Base-by-base conservation (phyloP, 176 grass and related monocot genomes). In the Phoenix dactylifera region DNA sequence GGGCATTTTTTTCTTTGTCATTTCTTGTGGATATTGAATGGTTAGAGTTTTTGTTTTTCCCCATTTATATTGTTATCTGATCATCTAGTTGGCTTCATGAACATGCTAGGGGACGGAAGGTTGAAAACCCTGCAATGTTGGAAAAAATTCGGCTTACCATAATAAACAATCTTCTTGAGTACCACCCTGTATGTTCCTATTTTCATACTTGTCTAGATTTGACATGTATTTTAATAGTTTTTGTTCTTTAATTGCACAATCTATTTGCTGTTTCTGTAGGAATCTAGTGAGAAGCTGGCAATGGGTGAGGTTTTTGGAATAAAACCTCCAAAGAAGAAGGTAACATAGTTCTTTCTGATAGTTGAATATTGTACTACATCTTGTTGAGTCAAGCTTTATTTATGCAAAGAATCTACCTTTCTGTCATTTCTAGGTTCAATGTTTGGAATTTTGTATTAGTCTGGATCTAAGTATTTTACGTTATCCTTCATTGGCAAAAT, bases 281-380 rank as follows among this genome's bases (percentile, higher is more conserved):
- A 97, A 88, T 97, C 84, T 58, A 97, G 92, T 72, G 92, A 97
- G 74, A 87, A 80, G 62, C 72, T 97, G 67, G 92, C 92, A 64
- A 88, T 97, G 84, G 92, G 92, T 67, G 92, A 97, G 79, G 82
- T 91, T 72, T 97, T 91, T 73, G 92, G 92, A 26, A 65, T 91
- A 62, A 97, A 97, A 73, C 66, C 84, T 58, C 92, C 92, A 68
- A 81, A 76, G 58, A 65, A 82, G 62, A 97, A 97, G 87, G 92
- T 85, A 79, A 60, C 44, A 44, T 14, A 14, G 10, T 44, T 44
- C 2, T 12, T 44, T 44, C 35, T 44, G 35, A 44, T 44, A 14
- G 2, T 44, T 10, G 35, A 44, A 44, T 44, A 14, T 9, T 44
- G 35, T 44, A 14, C 35, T 44, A 44, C 35, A 44, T 44, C 12